Conservation (phyloP, 352 stramenopile genomes). For the Stramenopiles sp. region DNA sequence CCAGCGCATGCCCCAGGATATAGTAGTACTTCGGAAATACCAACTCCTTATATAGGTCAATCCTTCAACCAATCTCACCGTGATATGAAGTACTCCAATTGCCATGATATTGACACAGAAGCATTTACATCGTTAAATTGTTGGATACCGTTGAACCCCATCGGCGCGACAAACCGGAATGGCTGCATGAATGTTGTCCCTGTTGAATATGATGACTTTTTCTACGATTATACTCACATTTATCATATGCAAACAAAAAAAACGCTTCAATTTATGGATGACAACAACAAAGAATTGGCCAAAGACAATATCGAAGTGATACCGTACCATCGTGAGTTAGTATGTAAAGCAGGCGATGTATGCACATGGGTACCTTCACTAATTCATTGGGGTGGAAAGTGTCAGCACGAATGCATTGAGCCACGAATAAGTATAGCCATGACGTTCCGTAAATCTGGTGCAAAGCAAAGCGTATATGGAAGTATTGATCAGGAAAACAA, state of each 20-base stretch:
- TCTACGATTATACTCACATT: constrained; percentile 17
- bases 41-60: not conserved
- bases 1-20: too few relatives aligned
- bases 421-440: not conserved
- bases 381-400: constrained; percentile 5
- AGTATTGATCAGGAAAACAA: too few relatives aligned
- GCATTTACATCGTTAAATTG: constrained; percentile 14
- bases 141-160: constrained; percentile 16
- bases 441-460: too few relatives aligned
- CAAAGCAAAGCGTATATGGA: too few relatives aligned
- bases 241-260: too few relatives aligned
- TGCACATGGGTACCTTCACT: not conserved
- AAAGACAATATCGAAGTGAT: too few relatives aligned
- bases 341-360: not conserved
- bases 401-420: not conserved
- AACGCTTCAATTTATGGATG: too few relatives aligned
- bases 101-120: constrained; percentile 17
- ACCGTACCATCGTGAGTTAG: not conserved
- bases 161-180: constrained; percentile 15
- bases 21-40: too few relatives aligned
- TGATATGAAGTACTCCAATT: constrained; percentile 16
- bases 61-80: constrained; percentile 18
- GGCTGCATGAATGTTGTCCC: constrained; percentile 16
- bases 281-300: too few relatives aligned
- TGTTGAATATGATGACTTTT: constrained; percentile 20